Percentiles rank a stretch among this genome's conserved stretches.
Evolutionary conservation across 805 yeast species (phyloP).

Genomic region (Maudiozyma barnettii): DNA sequence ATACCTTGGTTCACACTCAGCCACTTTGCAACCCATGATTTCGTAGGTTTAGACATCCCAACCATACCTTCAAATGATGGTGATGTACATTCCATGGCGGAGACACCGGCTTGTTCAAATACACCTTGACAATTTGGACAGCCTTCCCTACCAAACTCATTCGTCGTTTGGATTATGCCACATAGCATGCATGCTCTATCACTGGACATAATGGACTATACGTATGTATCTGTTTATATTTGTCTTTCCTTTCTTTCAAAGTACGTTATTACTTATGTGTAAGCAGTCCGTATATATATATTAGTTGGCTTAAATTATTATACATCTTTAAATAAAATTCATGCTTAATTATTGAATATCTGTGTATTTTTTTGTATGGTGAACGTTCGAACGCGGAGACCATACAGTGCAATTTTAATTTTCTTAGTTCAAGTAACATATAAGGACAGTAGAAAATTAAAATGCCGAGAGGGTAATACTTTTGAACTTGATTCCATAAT

Average conservation of each 20-base stretch:
- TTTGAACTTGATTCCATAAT: neutral
- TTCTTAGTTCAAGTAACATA: too few species aligned
- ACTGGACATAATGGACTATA: slow-evolving; percentile 17
- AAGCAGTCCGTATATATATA: neutral
- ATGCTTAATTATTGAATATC: too few species aligned
- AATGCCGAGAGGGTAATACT: too few species aligned
- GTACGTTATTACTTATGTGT: neutral
- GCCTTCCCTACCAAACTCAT: slow-evolving; percentile 71
- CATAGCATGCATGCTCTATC: slow-evolving; percentile 97
- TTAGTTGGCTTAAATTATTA: too few species aligned
- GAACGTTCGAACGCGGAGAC: too few species aligned
- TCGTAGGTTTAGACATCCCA: slow-evolving; percentile 75
- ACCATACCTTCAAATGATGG: slow-evolving; percentile 94
- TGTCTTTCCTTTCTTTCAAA: neutral
- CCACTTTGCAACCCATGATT: slow-evolving; percentile 97
- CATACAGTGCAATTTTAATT: too few species aligned
- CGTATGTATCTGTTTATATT: neutral
- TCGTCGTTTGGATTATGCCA: slow-evolving; percentile 78
- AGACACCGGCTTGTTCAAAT: slow-evolving; percentile 75
- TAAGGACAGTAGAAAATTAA: too few species aligned
- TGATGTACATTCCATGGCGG: slow-evolving; percentile 84
- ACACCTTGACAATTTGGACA: slow-evolving; percentile 96
- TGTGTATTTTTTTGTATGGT: too few species aligned
- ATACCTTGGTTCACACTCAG: slow-evolving; percentile 78
- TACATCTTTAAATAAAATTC: too few species aligned